Evolutionary conservation across 768 basidiomycete genomes (phyloP), one percentile per base, ranked within the genome.

Genomic region (Phylloporus rhodoxanthus): DNA sequence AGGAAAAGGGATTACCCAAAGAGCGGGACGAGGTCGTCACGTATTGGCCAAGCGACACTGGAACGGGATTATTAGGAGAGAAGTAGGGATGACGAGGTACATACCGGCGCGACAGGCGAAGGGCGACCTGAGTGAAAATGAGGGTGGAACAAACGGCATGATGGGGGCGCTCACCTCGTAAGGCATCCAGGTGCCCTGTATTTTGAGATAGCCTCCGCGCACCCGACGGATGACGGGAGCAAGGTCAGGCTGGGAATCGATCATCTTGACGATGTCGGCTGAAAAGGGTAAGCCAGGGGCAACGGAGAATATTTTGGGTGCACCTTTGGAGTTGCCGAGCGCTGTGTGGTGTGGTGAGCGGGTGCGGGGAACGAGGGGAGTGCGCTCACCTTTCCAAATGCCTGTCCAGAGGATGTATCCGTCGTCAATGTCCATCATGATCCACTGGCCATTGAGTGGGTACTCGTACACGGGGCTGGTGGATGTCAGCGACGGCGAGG

Each of bases 361-460:
- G 37, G 26, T 6, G 33, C 20, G 23, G 21, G 32, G 15, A n/a
- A 40, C 28, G 26, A 8, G 0, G 21, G 40, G 17, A 20, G 0
- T 4, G 53, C 72, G 52, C 29, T 30, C 51, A 89, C 89, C 90
- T 76, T 93, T 93, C 91, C 91, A 93, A 46, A 93, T 93, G 9
- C 89, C 87, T 1, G 91, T 93, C 90, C 91, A 93, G 15, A 91
- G 73, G 50, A 93, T 84, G 65, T 90, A 92, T 3, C 91, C 91
- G 64, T 91, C 90, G 64, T 93, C 91, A 62, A 89, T 86, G 71
- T 93, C 91, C 80, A 92, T 90, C 91, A 93, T 92, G 61, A 93
- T 88, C 87, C 89, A 91, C 61, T 92, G 89, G 19, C 84, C 86
- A 54, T 90, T 89, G 48, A 93, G 74, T 2, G 87, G 88, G 59